These are phyloP conservation scores for Cyathus striatus DNA, from an alignment of 768 basidiomycete species.

Conservation along the genomic window DNA sequence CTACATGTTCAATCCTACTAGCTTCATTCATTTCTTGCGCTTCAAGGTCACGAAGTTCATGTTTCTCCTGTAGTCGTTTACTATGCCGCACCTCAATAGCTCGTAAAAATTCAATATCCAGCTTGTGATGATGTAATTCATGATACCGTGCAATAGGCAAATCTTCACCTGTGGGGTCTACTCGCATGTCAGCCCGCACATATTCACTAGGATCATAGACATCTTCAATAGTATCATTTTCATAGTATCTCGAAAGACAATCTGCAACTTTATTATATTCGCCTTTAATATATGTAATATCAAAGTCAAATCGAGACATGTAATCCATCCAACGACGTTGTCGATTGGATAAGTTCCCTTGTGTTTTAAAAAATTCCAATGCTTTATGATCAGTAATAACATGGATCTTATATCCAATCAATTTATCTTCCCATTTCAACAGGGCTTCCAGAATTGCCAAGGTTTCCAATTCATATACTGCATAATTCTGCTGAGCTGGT, in stretches of 20 bases:
- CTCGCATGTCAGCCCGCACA: slow-evolving; percentile 9
- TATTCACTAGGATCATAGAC: slow-evolving; percentile 11
- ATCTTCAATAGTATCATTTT: slow-evolving; percentile 14
- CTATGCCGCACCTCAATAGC: slow-evolving; percentile 2
- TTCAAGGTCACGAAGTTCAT: slow-evolving; percentile 6
- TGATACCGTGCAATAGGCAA: slow-evolving; percentile 6
- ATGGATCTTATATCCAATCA: slow-evolving; percentile 18
- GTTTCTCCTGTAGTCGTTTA: slow-evolving; percentile 4
- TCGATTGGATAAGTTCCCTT: too few species aligned
- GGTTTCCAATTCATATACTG: too few species aligned
- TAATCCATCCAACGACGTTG: too few species aligned
- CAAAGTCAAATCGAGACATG: too few species aligned
- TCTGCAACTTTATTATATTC: too few species aligned
- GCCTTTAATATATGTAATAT: too few species aligned
- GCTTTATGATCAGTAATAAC: too few species aligned
- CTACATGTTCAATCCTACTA: neutral
- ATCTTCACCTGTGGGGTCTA: slow-evolving; percentile 14
- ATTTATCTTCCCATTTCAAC: slow-evolving; percentile 25
- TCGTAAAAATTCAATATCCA: slow-evolving; percentile 7
- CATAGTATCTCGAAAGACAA: slow-evolving; percentile 22
- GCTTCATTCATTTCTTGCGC: slow-evolving; percentile 7
- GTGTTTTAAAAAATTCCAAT: too few species aligned
- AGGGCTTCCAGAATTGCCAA: slow-evolving; percentile 18
- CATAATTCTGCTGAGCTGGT: slow-evolving; percentile 16
- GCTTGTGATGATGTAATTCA: slow-evolving; percentile 8